phyloP scores from a whole-genome alignment of 164 flowering plant species.

The Taxillus chinensis region DNA sequence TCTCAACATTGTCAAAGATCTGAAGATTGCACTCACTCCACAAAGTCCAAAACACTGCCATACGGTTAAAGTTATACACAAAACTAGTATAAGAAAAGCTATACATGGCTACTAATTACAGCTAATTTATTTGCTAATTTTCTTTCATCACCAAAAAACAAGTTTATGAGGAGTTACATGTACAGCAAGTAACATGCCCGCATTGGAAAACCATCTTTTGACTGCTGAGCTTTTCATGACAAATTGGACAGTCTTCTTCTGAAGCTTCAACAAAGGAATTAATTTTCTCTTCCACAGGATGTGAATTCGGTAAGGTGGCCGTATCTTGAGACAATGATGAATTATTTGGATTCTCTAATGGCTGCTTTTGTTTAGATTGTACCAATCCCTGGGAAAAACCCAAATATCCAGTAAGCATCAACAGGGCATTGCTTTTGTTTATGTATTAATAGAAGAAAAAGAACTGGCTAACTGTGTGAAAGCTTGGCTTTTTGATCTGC shows the following conservation, averaged over 20 bases:
- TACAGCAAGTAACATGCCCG: conserved; percentile 88
- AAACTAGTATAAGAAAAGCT: too few species aligned
- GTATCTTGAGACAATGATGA: conserved; percentile 27
- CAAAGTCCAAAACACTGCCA: too few species aligned
- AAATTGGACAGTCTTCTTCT: conserved; percentile 78
- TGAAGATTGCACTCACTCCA: too few species aligned
- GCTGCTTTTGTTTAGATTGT: conserved; percentile 39
- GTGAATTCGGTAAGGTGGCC: conserved; percentile 10
- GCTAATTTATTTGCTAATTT: too few species aligned
- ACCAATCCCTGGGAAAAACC: conserved; percentile 56
- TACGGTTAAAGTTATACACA: too few species aligned
- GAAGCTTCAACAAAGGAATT: conserved; percentile 19
- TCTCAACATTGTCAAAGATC: too few species aligned
- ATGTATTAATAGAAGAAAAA: conserved; percentile 5
- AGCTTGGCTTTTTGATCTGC: too few species aligned
- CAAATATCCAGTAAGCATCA: not conserved
- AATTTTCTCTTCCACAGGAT: conserved; percentile 16
- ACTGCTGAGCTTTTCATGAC: conserved; percentile 68
- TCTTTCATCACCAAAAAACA: not conserved
- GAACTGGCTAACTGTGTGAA: not conserved
- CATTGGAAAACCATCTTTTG: conserved; percentile 94
- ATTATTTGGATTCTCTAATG: conserved; percentile 17
- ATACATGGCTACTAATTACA: too few species aligned
- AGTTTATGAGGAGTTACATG: conserved; percentile 46
- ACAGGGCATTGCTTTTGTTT: not conserved